Percentiles rank a stretch among this genome's conserved stretches.
Conservation (phyloP, 2,329 filamentous ascomycete species). For the Diplocarpon mali region DNA sequence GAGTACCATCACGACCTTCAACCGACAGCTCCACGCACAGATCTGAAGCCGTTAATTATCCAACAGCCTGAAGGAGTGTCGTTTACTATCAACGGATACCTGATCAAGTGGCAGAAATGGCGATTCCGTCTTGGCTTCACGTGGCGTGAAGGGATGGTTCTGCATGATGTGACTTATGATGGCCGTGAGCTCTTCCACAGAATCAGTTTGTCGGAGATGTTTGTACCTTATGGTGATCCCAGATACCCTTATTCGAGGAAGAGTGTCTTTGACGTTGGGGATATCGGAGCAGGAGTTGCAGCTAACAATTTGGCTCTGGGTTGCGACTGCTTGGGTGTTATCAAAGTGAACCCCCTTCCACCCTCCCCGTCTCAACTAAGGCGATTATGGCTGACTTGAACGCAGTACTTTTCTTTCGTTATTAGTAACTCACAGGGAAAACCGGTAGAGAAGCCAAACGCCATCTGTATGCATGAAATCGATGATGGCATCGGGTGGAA, state of each 20-base stretch:
- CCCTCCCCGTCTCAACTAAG: neutral
- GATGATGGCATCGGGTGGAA: constrained; percentile 62
- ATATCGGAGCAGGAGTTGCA: constrained; percentile 51
- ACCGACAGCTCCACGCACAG: constrained; percentile 28
- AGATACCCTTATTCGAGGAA: constrained; percentile 53
- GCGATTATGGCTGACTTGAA: constrained; percentile 14
- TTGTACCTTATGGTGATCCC: constrained; percentile 52
- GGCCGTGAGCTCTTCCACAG: constrained; percentile 47
- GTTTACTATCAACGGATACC: constrained; percentile 36
- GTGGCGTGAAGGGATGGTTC: constrained; percentile 46
- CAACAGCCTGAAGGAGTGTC: constrained; percentile 52
- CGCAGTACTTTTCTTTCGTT: constrained; percentile 43
- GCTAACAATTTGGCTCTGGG: constrained; percentile 58
- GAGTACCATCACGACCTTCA: constrained; percentile 22
- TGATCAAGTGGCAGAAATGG: constrained; percentile 45
- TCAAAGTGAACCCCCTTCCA: constrained; percentile 34
- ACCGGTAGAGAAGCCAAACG: constrained; percentile 43
- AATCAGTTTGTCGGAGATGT: constrained; percentile 49
- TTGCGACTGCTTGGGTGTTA: constrained; percentile 58
- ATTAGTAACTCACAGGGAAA: constrained; percentile 40
- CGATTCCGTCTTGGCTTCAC: constrained; percentile 53
- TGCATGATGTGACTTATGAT: constrained; percentile 51
- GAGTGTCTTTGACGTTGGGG: constrained; percentile 59
- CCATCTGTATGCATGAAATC: constrained; percentile 58
- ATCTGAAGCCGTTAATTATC: constrained; percentile 50